Base-by-base conservation (phyloP, 2,329 filamentous ascomycete genomes). In the Monascus ruber region DNA sequence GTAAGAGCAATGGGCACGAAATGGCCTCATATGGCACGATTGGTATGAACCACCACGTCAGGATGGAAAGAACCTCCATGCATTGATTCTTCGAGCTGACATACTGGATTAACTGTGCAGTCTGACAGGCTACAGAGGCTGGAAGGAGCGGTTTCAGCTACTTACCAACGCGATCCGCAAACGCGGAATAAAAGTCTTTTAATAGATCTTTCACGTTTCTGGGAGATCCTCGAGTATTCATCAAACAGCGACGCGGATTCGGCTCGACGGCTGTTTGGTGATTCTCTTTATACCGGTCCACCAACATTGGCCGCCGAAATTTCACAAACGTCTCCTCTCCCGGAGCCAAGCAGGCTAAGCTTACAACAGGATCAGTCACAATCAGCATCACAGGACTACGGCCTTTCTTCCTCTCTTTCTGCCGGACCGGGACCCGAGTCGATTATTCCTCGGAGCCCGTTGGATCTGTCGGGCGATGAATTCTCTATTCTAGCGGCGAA, bases 161-260 rank as follows among this genome's bases (percentile, higher is more conserved):
- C 66, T 2, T 68, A 68, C 39, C 59, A 60, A 31, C 51, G 56
- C 5, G 59, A 60, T 37, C 46, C 60, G 35, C 43, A 58, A 41
- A 45, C 55, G 26, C 48, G 60, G 44, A 58, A 56, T 31, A 54
- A 60, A 42, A 55, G 56, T 33, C 54, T 67, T 5, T 52, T 68
- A 1, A 69, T 70, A 31, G 66, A 71, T 38, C 58, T 71, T 0
- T 65, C 62, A 4, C 58, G 64, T 24, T 70, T 71, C 47, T 71
- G 68, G 62, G 66, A 70, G 41, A 67, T 71, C 7, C 55, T 71
- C 1, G 68, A 71, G 47, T 69, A 68, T 38, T 63, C 65, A 1
- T 65, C 63, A 6, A 63, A 62, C 7, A 61, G 58, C 36, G 65
- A 66, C 32, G 49, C 54, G 2, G 50, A 56, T 29, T 59, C 58